Percentiles rank a stretch among this genome's conserved stretches.
Conservation (phyloP, 345 rosid species). For the Streptanthus diversifolius region DNA sequence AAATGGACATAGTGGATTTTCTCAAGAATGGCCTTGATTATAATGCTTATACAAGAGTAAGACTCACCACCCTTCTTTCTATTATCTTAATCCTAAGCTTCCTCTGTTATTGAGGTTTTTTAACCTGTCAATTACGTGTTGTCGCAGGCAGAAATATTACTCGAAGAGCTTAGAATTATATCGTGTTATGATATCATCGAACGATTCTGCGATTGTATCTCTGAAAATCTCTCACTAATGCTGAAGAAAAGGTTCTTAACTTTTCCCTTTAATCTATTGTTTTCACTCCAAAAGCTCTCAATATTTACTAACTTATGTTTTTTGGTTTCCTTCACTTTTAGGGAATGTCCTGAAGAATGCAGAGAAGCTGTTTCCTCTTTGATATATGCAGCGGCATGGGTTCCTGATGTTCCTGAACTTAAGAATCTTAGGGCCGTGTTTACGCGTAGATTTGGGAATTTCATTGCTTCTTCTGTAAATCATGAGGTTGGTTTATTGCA, state of each 20-base stretch:
- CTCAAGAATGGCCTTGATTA: conserved; percentile 50
- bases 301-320: not conserved
- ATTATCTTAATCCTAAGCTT: not conserved
- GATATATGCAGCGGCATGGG: conserved; percentile 76
- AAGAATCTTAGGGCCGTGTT: conserved; percentile 59
- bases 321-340: conserved; percentile 18
- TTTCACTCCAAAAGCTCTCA: not conserved
- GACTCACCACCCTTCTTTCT: not conserved
- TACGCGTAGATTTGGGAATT: conserved; percentile 52
- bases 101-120: not conserved
- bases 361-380: conserved; percentile 72
- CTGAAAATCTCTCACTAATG: conserved; percentile 48
- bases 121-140: not conserved
- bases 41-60: conserved; percentile 77
- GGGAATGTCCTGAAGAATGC: conserved; percentile 86
- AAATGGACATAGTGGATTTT: conserved; percentile 70
- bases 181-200: conserved; percentile 54
- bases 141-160: conserved; percentile 66
- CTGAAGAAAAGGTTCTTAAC: conserved; percentile 50
- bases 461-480: conserved; percentile 41
- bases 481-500: conserved; percentile 45
- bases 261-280: not conserved
- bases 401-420: conserved; percentile 76
- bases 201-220: conserved; percentile 48
- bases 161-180: conserved; percentile 55